Percentiles rank a stretch among this genome's conserved stretches.
Evolutionary conservation across 2,329 filamentous ascomycete species (phyloP).

Genomic region (Samsoniella hepiali): DNA sequence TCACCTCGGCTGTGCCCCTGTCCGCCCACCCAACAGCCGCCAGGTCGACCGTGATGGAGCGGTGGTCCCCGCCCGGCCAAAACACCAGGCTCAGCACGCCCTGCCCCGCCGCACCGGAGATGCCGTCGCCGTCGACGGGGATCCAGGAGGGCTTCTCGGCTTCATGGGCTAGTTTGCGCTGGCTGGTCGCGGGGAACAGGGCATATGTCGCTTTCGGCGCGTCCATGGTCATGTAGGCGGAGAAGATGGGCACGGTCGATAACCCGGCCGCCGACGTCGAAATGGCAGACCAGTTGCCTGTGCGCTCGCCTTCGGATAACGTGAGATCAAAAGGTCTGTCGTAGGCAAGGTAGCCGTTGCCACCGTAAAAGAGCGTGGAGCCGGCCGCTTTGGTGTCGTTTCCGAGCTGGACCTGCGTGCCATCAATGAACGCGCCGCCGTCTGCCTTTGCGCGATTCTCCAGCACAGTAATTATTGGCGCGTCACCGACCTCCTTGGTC

Average conservation of each 20-base stretch:
- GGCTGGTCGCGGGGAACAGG: conserved; percentile 23
- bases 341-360: conserved; percentile 25
- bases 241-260: conserved; percentile 23
- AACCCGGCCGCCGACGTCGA: conserved; percentile 23
- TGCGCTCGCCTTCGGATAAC: conserved; percentile 22
- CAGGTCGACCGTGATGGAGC: conserved; percentile 21
- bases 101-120: conserved; percentile 22
- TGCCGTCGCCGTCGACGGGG: conserved; percentile 20
- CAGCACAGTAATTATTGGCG: conserved; percentile 23
- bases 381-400: conserved; percentile 6
- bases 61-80: conserved; percentile 22
- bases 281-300: conserved; percentile 26
- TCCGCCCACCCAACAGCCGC: conserved; percentile 22
- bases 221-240: conserved; percentile 22
- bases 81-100: conserved; percentile 23
- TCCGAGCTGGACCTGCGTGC: conserved; percentile 6
- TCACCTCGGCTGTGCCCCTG: conserved; percentile 21
- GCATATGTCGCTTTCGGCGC: conserved; percentile 22
- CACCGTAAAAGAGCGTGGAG: conserved; percentile 22
- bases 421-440: conserved; percentile 20
- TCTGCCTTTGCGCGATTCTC: conserved; percentile 23
- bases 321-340: conserved; percentile 22
- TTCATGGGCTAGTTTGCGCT: conserved; percentile 18
- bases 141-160: conserved; percentile 17
- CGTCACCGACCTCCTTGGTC: background rate